Evolutionary conservation across 768 basidiomycete genomes (phyloP).

Genomic region (Tylopilus sp.): DNA sequence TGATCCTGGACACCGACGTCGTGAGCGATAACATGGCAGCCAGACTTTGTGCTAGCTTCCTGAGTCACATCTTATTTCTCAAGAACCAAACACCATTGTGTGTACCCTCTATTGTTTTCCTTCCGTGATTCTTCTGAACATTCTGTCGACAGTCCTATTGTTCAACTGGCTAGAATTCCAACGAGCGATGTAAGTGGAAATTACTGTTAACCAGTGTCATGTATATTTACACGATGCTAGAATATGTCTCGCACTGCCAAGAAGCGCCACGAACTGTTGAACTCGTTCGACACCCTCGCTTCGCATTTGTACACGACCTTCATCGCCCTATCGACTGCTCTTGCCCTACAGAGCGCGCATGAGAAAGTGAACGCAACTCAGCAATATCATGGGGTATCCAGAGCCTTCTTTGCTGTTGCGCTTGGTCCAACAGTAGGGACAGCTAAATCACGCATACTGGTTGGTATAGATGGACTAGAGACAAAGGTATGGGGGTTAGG

Average conservation of each 20-base stretch:
- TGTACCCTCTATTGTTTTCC: constrained; percentile 27
- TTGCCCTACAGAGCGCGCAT: constrained; percentile 37
- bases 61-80: constrained; percentile 71
- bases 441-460: constrained; percentile 57
- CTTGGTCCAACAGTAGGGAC: constrained; percentile 64
- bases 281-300: constrained; percentile 64
- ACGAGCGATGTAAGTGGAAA: constrained; percentile 38
- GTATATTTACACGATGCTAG: constrained; percentile 20
- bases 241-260: constrained; percentile 49
- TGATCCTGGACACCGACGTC: constrained; percentile 46
- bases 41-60: constrained; percentile 54
- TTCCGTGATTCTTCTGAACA: background rate
- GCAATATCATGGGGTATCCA: constrained; percentile 14
- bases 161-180: constrained; percentile 59
- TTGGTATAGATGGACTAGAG: constrained; percentile 64
- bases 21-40: constrained; percentile 62
- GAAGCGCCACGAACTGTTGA: constrained; percentile 57
- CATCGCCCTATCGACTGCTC: constrained; percentile 63
- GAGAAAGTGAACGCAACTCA: background rate
- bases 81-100: constrained; percentile 81
- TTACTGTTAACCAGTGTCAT: background rate
- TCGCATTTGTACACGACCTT: constrained; percentile 78
- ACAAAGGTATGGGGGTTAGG: constrained; percentile 34
- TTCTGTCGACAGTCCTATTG: constrained; percentile 49
- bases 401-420: constrained; percentile 57